Conservation (phyloP, 495 filamentous ascomycete genomes). For the Aspergillus olivimuriae region DNA sequence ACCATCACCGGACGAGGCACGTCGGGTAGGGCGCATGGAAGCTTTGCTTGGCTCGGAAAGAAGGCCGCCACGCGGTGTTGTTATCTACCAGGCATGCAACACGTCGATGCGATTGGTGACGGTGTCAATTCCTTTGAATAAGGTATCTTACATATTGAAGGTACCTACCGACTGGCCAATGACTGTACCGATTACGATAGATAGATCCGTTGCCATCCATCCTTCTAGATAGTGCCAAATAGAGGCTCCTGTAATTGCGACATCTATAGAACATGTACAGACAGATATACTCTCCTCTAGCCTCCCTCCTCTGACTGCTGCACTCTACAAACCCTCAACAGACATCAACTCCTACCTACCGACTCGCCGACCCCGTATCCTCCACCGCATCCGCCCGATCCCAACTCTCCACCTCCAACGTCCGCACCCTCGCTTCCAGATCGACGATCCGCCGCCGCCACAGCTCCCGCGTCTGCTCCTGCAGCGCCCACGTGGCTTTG, state of each 20-base stretch:
- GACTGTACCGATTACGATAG: too few species aligned
- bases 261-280: too few species aligned
- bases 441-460: slow-evolving; percentile 46
- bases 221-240: too few species aligned
- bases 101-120: too few species aligned
- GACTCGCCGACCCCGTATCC: slow-evolving; percentile 53
- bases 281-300: not conserved
- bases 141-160: not conserved
- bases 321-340: not conserved
- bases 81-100: slow-evolving; percentile 1
- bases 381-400: slow-evolving; percentile 63
- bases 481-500: slow-evolving; percentile 54
- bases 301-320: too few species aligned
- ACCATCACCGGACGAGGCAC: too few species aligned
- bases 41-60: slow-evolving; percentile 11
- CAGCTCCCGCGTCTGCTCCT: slow-evolving; percentile 51
- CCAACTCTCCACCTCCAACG: slow-evolving; percentile 70
- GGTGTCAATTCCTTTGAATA: too few species aligned
- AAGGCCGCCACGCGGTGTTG: slow-evolving; percentile 6
- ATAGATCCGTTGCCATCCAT: too few species aligned
- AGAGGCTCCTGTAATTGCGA: too few species aligned
- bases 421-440: slow-evolving; percentile 48
- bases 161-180: too few species aligned
- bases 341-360: slow-evolving; percentile 3
- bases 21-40: slow-evolving; percentile 8